These are phyloP conservation scores for Aegilops speltoides DNA, from an alignment of 176 grass and related monocot genomes.

Conservation along the genomic window DNA sequence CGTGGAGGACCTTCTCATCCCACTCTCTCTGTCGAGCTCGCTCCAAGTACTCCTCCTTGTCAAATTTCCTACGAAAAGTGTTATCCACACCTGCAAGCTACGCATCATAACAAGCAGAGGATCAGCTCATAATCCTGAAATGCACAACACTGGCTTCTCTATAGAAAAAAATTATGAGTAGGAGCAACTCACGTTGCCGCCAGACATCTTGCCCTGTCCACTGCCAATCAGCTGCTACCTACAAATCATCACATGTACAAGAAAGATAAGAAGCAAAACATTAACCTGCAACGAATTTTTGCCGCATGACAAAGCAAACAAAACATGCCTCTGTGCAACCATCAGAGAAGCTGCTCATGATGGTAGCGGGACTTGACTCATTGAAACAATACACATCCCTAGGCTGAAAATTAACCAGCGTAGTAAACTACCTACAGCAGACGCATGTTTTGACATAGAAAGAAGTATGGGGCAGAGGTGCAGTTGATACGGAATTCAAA, in stretches of 20 bases:
- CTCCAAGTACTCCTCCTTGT: slow-evolving; percentile 88
- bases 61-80: slow-evolving; percentile 88
- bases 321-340: neutral
- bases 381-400: neutral
- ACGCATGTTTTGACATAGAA: neutral
- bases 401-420: neutral
- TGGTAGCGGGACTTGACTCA: neutral
- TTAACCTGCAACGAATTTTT: too few species aligned
- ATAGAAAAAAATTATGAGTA: neutral
- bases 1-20: slow-evolving; percentile 62
- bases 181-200: slow-evolving; percentile 51
- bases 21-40: slow-evolving; percentile 78
- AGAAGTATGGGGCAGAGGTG: too few species aligned
- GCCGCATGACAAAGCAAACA: too few species aligned
- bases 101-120: slow-evolving; percentile 18
- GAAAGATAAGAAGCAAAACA: too few species aligned
- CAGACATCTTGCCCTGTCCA: slow-evolving; percentile 43
- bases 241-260: too few species aligned
- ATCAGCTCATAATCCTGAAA: slow-evolving; percentile 11
- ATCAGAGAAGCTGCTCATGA: neutral
- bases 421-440: neutral
- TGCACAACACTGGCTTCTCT: neutral
- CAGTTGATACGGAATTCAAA: neutral
- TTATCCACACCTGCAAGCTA: slow-evolving; percentile 85
- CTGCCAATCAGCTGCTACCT: neutral